Percentiles rank a stretch among this genome's conserved stretches.
These are phyloP conservation scores for Mucor plumbeus DNA, from an alignment of 371 early-diverging fungal genomes.

Conservation along the genomic window DNA sequence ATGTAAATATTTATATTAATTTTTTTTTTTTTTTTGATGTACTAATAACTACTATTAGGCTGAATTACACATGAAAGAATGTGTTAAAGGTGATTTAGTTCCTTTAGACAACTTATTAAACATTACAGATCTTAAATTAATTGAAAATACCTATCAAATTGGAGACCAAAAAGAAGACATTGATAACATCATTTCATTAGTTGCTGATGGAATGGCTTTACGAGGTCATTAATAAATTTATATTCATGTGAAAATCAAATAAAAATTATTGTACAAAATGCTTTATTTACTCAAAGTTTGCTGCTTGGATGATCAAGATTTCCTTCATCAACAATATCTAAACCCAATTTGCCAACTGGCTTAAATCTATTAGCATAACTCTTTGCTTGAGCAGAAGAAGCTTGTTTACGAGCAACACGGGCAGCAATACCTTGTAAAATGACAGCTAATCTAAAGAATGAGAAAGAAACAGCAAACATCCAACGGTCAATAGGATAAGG, in stretches of 20 bases:
- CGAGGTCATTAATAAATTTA: constrained; percentile 29
- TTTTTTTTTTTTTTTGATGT: neutral
- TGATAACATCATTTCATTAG: constrained; percentile 29
- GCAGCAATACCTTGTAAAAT: constrained; percentile 91
- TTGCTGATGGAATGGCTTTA: constrained; percentile 48
- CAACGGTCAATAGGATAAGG: constrained; percentile 76
- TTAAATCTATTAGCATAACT: constrained; percentile 50
- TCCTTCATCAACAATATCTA: constrained; percentile 48
- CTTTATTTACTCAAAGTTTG: constrained; percentile 12
- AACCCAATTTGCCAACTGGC: constrained; percentile 34
- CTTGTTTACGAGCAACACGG: constrained; percentile 84
- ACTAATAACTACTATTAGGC: constrained; percentile 26
- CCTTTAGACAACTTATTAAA: constrained; percentile 33
- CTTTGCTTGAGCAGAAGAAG: constrained; percentile 79
- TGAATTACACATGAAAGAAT: constrained; percentile 35
- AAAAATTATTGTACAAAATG: neutral
- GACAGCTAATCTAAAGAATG: constrained; percentile 74
- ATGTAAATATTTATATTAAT: constrained; percentile 31
- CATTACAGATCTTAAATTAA: constrained; percentile 31
- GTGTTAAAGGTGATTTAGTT: constrained; percentile 47
- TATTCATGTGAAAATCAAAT: neutral
- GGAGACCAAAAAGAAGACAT: constrained; percentile 23
- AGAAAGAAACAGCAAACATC: constrained; percentile 52
- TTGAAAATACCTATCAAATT: constrained; percentile 52
- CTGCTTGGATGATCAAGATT: constrained; percentile 25